phyloP scores from a whole-genome alignment of 139 green algal genomes.

The Chlorella vulgaris region DNA sequence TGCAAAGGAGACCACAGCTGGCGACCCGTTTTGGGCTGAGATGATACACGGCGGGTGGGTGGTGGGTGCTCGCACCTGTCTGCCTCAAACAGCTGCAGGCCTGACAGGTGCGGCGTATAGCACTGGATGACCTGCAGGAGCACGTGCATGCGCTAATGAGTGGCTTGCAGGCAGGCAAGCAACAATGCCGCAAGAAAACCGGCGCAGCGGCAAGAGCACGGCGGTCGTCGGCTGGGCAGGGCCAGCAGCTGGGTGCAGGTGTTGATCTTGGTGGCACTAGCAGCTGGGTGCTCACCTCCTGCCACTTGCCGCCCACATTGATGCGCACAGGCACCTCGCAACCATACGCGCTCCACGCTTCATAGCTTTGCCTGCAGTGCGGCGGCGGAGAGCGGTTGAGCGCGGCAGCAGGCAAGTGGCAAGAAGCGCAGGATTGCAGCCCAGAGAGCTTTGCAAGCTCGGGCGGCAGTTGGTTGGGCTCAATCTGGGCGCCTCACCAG shows the following conservation, averaged over 20 bases:
- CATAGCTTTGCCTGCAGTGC: slow-evolving; percentile 37
- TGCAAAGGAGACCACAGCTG: too few relatives aligned
- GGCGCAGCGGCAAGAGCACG: too few relatives aligned
- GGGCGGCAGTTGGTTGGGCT: background rate
- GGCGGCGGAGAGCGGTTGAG: background rate
- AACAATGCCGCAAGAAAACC: background rate
- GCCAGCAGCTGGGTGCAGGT: too few relatives aligned
- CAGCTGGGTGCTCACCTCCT: slow-evolving; percentile 21
- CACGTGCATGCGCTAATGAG: background rate
- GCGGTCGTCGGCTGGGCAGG: too few relatives aligned
- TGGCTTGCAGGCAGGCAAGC: background rate
- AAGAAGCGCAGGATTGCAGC: background rate
- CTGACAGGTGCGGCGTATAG: slow-evolving; percentile 49
- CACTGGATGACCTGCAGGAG: slow-evolving; percentile 47
- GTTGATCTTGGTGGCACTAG: background rate
- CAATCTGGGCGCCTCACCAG: slow-evolving; percentile 16
- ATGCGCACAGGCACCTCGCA: slow-evolving; percentile 41
- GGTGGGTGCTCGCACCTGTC: too few relatives aligned
- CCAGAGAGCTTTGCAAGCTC: too few relatives aligned
- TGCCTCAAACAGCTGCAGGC: slow-evolving; percentile 43
- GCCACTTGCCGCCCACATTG: slow-evolving; percentile 12
- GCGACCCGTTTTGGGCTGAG: too few relatives aligned
- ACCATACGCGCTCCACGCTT: slow-evolving; percentile 50
- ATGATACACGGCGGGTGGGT: too few relatives aligned
- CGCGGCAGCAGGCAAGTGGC: background rate